Evolutionary conservation across 495 filamentous ascomycete genomes (phyloP), one percentile per base, ranked within the genome.

Genomic region (Aspergillus biplanus): DNA sequence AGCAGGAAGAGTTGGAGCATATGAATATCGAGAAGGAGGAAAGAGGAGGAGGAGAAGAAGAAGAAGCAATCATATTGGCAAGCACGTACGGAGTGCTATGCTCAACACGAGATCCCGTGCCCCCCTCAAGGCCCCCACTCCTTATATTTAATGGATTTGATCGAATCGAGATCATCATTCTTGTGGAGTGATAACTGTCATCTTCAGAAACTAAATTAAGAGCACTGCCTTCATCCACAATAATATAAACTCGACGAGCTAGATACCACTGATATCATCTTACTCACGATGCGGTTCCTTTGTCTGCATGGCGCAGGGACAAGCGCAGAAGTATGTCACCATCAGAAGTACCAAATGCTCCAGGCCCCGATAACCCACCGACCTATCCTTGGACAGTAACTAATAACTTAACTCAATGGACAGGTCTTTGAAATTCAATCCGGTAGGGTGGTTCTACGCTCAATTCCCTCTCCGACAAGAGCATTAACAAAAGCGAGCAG

Each of bases 381-480:
- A 27, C 21, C 21, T 27, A 27, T 27, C 21, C 21, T 27, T 27
- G 21, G 2, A 27, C 21, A 27, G 21, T 27, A 2, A 27, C 21
- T 27, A 27, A 27, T 27, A 27, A 27, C 21, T 27, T 27, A 27
- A 27, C 21, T 27, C 21, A 27, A 27, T 27, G 21, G 21, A 27
- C 56, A 79, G 77, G 77, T 79, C 46, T 74, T 79, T 65, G 74
- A 78, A 56, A 75, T 79, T 63, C 77, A 79, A 66, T 59, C 67
- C n/a, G 69, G 69, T 71, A 68, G 47, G n/a, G 33, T 50, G 39
- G 32, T 37, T n/a, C 42, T 7, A n/a, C 3, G n/a, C 47, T 37
- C 4, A 7, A 33, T 49, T n/a, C 5, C 52, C n/a, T 49, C 57
- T 6, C 15, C 13, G 9, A n/a, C 11, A 35, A 37, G 44, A 35